Evolutionary conservation across 2,329 filamentous ascomycete genomes (phyloP).

Genomic region (Xylariaceae sp.): DNA sequence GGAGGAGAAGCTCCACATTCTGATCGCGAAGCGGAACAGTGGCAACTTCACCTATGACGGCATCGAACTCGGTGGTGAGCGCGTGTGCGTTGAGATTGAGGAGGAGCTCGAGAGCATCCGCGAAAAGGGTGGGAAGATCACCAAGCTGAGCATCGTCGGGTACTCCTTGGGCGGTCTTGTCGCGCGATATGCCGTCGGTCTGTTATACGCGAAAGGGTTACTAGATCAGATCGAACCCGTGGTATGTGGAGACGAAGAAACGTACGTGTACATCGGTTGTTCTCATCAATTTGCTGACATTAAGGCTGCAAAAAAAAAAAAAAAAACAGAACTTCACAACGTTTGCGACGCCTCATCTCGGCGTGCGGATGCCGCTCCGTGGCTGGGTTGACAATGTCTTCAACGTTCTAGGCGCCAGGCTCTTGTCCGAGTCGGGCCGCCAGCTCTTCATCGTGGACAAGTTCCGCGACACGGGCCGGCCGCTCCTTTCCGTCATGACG

Average conservation of each 20-base stretch:
- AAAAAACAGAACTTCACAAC: conserved; percentile 73
- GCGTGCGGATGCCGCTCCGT: conserved; percentile 64
- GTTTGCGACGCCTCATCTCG: conserved; percentile 79
- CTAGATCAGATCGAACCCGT: conserved; percentile 76
- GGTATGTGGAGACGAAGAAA: conserved; percentile 45
- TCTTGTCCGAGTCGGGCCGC: conserved; percentile 73
- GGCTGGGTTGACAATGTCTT: conserved; percentile 63
- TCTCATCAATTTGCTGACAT: neutral
- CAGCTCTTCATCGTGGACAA: conserved; percentile 84
- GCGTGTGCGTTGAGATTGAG: conserved; percentile 62
- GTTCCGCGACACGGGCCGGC: conserved; percentile 77
- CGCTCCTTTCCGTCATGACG: conserved; percentile 73
- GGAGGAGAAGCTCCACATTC: conserved; percentile 60
- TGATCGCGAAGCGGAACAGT: conserved; percentile 67
- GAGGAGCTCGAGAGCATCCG: conserved; percentile 54
- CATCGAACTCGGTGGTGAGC: conserved; percentile 62
- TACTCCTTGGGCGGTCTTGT: conserved; percentile 88
- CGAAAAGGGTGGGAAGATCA: conserved; percentile 62
- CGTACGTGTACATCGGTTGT: too few relatives aligned
- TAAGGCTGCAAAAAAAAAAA: neutral
- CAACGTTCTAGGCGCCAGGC: conserved; percentile 80
- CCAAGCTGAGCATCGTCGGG: conserved; percentile 78
- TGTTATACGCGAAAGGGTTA: conserved; percentile 74
- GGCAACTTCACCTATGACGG: conserved; percentile 69
- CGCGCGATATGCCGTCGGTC: conserved; percentile 76